These are phyloP conservation scores for Lunasporangiospora selenospora DNA, from an alignment of 192 early-diverging fungal genomes.

Conservation along the genomic window DNA sequence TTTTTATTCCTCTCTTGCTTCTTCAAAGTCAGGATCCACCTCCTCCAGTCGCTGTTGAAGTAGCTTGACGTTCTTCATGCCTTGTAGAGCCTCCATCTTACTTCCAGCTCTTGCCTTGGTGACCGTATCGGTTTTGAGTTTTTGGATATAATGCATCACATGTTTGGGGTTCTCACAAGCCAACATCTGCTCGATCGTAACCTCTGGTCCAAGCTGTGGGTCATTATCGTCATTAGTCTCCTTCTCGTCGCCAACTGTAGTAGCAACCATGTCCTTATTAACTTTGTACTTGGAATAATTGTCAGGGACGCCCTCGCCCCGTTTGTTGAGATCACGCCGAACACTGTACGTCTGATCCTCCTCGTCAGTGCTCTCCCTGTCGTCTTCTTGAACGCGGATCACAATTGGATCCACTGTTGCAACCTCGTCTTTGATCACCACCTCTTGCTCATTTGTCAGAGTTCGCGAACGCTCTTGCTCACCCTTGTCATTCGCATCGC, in stretches of 20 bases:
- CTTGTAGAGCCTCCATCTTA: conserved; percentile 36
- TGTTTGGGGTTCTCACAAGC: conserved; percentile 9
- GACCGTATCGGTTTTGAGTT: conserved; percentile 42
- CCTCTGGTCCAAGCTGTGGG: conserved; percentile 19
- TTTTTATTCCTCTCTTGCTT: too few species aligned
- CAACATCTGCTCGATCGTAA: conserved; percentile 29
- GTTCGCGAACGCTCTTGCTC: too few species aligned
- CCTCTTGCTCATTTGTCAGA: neutral
- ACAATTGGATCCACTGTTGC: conserved; percentile 3
- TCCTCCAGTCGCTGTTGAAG: conserved; percentile 26
- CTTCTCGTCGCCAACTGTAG: neutral
- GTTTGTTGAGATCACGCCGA: conserved; percentile 9
- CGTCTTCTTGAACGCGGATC: conserved; percentile 2
- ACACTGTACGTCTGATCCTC: conserved; percentile 7
- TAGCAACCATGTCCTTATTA: conserved; percentile 2
- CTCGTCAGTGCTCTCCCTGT: conserved; percentile 14
- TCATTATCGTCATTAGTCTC: conserved; percentile 9
- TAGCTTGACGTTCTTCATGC: conserved; percentile 44
- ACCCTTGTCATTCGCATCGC: neutral
- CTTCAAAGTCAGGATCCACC: too few species aligned
- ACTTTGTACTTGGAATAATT: conserved; percentile 46
- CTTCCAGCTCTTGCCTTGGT: conserved; percentile 31
- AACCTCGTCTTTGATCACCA: neutral
- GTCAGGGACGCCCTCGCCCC: conserved; percentile 24
- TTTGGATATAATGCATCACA: conserved; percentile 30